Evolutionary conservation across 2,329 filamentous ascomycete genomes (phyloP).

Genomic region (Diaporthe sp.): DNA sequence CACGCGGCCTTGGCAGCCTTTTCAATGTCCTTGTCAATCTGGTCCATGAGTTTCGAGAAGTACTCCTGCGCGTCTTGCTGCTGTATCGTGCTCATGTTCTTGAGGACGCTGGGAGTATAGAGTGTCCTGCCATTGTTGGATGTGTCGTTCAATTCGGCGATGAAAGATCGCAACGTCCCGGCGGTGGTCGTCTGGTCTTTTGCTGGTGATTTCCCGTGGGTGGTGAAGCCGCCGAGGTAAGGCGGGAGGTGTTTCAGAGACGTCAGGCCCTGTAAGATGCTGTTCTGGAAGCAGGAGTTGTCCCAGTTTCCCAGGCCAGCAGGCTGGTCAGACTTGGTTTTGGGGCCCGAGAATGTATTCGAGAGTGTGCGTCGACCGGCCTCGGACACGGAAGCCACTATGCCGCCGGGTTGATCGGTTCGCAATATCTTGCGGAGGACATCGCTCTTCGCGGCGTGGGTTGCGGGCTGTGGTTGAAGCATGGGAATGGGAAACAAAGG

Average conservation of each 20-base stretch:
- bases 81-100: slow-evolving; percentile 94
- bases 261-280: slow-evolving; percentile 87
- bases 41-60: slow-evolving; percentile 89
- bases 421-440: slow-evolving; percentile 75
- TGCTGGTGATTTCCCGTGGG: slow-evolving; percentile 11
- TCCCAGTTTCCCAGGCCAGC: slow-evolving; percentile 89
- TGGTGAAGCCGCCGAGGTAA: slow-evolving; percentile 70
- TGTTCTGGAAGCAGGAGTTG: slow-evolving; percentile 99
- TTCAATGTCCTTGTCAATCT: slow-evolving; percentile 83
- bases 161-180: slow-evolving; percentile 72
- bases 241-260: slow-evolving; percentile 78
- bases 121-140: slow-evolving; percentile 81
- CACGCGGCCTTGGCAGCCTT: slow-evolving; percentile 58
- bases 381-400: slow-evolving; percentile 70
- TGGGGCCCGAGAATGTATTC: slow-evolving; percentile 64
- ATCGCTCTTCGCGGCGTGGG: slow-evolving; percentile 73
- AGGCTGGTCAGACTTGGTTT: slow-evolving; percentile 60
- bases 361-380: slow-evolving; percentile 69
- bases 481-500: slow-evolving; percentile 57
- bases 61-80: slow-evolving; percentile 99
- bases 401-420: slow-evolving; percentile 65
- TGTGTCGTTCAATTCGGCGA: slow-evolving; percentile 78
- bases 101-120: slow-evolving; percentile 86
- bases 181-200: slow-evolving; percentile 52
- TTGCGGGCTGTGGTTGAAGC: slow-evolving; percentile 55